Evolutionary conservation across 2,329 filamentous ascomycete genomes (phyloP).

Genomic region (Tolypocladium ovalisporum): DNA sequence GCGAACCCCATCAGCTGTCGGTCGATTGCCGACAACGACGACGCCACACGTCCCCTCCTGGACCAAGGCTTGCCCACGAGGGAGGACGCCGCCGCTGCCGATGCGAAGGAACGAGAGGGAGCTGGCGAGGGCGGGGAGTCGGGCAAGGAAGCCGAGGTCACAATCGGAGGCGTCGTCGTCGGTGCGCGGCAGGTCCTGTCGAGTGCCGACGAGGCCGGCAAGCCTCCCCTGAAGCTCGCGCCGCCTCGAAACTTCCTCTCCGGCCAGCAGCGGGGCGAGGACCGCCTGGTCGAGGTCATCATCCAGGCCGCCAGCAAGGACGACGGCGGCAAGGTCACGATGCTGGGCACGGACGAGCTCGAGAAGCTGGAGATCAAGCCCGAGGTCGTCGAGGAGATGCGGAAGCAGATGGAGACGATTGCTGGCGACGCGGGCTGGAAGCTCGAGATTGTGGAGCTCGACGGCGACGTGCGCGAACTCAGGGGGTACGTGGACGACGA

Average conservation of each 20-base stretch:
- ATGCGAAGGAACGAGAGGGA: conserved; percentile 2
- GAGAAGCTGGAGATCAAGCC: conserved; percentile 56
- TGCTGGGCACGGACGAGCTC: conserved; percentile 55
- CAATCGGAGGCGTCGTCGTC: conserved; percentile 42
- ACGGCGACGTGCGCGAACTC: conserved; percentile 48
- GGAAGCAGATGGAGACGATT: conserved; percentile 54
- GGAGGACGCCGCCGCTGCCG: conserved; percentile 13
- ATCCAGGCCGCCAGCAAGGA: conserved; percentile 34
- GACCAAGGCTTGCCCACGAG: conserved; percentile 21
- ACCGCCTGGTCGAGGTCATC: conserved; percentile 30
- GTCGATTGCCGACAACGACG: conserved; percentile 49
- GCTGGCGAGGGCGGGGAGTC: neutral
- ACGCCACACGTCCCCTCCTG: conserved; percentile 26
- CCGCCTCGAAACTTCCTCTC: conserved; percentile 31
- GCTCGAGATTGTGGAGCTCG: conserved; percentile 64
- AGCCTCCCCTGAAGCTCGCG: conserved; percentile 32
- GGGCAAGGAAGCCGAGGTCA: conserved; percentile 17
- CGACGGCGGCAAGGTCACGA: conserved; percentile 50
- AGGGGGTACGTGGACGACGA: conserved; percentile 57
- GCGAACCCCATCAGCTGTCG: conserved; percentile 70
- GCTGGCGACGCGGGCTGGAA: conserved; percentile 68
- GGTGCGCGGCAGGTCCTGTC: conserved; percentile 40
- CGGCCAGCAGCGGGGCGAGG: conserved; percentile 10
- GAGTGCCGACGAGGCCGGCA: conserved; percentile 32
- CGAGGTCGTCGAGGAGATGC: conserved; percentile 57